phyloP scores from a whole-genome alignment of 1,284 basidiomycete genomes.

The Pseudomicrostroma phylloplanum region DNA sequence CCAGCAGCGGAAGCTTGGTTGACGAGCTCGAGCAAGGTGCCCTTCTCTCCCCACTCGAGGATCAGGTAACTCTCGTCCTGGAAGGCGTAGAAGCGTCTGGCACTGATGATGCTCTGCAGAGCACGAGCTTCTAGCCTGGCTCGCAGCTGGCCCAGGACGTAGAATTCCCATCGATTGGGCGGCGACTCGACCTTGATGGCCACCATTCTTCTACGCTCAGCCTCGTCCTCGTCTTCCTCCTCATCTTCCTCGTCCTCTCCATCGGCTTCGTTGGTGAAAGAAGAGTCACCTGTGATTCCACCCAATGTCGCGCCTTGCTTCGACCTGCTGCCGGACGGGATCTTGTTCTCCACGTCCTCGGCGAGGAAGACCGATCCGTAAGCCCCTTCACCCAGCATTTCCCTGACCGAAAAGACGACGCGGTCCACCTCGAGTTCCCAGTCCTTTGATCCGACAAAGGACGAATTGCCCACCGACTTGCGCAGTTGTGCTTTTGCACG shows the following conservation, averaged over 20 bases:
- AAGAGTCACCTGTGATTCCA: conserved; percentile 15
- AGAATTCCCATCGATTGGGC: conserved; percentile 84
- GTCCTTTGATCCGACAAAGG: conserved; percentile 1
- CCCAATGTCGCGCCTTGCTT: conserved; percentile 1
- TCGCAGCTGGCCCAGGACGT: conserved; percentile 73
- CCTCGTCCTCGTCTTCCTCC: conserved; percentile 61
- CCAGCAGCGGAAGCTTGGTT: conserved; percentile 58
- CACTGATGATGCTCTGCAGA: conserved; percentile 31
- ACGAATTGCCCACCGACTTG: neutral
- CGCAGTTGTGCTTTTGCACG: conserved; percentile 19
- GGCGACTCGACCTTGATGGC: conserved; percentile 92
- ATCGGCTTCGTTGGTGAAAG: conserved; percentile 6
- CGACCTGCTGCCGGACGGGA: neutral
- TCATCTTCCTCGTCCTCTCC: conserved; percentile 61
- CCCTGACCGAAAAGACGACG: conserved; percentile 61
- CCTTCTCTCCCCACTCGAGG: conserved; percentile 81
- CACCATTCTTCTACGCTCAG: conserved; percentile 59
- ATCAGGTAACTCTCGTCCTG: conserved; percentile 82
- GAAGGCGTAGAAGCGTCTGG: conserved; percentile 35
- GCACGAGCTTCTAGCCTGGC: conserved; percentile 49
- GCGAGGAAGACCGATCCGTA: conserved; percentile 89
- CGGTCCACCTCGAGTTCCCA: conserved; percentile 55
- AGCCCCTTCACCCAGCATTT: conserved; percentile 92
- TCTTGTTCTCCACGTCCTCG: conserved; percentile 49
- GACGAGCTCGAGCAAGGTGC: conserved; percentile 84